Evolutionary conservation across 2,329 filamentous ascomycete species (phyloP).

Genomic region (Scedosporium boydii): DNA sequence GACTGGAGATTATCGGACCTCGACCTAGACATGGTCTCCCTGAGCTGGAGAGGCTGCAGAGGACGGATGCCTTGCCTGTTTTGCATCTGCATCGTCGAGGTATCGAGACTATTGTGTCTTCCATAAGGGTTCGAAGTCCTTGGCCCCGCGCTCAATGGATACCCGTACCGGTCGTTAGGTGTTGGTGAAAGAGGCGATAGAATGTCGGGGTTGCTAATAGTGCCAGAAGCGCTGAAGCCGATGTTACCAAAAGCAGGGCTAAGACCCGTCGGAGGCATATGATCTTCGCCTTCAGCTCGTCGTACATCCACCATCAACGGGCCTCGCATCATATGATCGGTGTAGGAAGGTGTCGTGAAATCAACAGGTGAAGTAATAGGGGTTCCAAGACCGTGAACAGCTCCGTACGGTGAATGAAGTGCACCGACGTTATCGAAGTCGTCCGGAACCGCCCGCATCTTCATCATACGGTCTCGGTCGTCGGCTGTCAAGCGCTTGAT

Average conservation of each 20-base stretch:
- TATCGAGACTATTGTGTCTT: slow-evolving; percentile 36
- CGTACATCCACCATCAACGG: slow-evolving; percentile 62
- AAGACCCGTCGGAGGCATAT: slow-evolving; percentile 57
- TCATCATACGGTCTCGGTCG: slow-evolving; percentile 61
- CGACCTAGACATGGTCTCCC: slow-evolving; percentile 47
- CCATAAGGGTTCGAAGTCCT: slow-evolving; percentile 43
- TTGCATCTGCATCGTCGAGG: slow-evolving; percentile 32
- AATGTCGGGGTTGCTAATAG: slow-evolving; percentile 42
- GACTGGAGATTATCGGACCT: slow-evolving; percentile 50
- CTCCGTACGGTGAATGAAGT: slow-evolving; percentile 57
- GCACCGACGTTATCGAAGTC: slow-evolving; percentile 63
- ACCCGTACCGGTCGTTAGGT: slow-evolving; percentile 45
- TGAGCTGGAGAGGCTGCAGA: slow-evolving; percentile 48
- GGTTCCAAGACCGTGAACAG: slow-evolving; percentile 42
- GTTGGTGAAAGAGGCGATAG: slow-evolving; percentile 48
- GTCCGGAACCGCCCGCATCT: slow-evolving; percentile 61
- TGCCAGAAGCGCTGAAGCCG: slow-evolving; percentile 47
- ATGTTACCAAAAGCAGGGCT: slow-evolving; percentile 60
- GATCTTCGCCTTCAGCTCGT: slow-evolving; percentile 52
- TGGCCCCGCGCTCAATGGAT: slow-evolving; percentile 37
- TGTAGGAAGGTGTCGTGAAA: slow-evolving; percentile 38
- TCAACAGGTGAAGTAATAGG: slow-evolving; percentile 40
- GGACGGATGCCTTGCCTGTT: slow-evolving; percentile 36
- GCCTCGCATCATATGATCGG: slow-evolving; percentile 50
- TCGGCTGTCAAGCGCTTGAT: slow-evolving; percentile 63